These are phyloP conservation scores for Trametes hirsuta DNA, from an alignment of 1,284 basidiomycete genomes.

Conservation along the genomic window DNA sequence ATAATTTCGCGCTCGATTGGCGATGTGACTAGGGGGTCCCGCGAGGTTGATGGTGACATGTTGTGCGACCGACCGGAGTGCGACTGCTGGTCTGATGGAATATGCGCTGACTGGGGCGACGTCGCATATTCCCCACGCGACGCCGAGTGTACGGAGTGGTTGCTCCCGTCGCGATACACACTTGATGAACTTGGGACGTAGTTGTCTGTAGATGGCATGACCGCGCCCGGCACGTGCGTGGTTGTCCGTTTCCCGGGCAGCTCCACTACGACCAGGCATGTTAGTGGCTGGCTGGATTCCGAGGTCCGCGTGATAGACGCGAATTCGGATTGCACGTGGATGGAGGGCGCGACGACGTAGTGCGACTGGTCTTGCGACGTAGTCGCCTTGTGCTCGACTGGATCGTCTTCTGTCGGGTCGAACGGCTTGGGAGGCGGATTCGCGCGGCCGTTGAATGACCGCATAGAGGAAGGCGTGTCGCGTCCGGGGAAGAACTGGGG, in stretches of 20 bases:
- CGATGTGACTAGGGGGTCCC: constrained; percentile 26
- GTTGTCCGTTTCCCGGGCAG: constrained; percentile 73
- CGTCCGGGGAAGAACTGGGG: constrained; percentile 68
- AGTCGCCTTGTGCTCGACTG: constrained; percentile 64
- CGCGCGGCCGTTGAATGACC: constrained; percentile 35
- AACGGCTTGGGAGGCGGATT: constrained; percentile 45
- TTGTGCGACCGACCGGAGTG: constrained; percentile 18
- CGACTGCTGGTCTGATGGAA: constrained; percentile 26
- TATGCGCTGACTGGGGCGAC: constrained; percentile 23
- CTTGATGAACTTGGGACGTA: constrained; percentile 30
- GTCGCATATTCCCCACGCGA: constrained; percentile 28
- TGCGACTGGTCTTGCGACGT: constrained; percentile 50
- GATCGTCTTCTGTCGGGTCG: constrained; percentile 81
- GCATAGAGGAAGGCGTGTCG: constrained; percentile 51
- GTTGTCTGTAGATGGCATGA: constrained; percentile 52
- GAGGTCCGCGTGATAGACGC: constrained; percentile 73
- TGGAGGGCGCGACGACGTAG: constrained; percentile 85
- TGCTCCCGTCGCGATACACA: constrained; percentile 22
- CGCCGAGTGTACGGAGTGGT: constrained; percentile 27
- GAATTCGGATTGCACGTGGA: constrained; percentile 90
- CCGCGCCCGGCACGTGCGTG: constrained; percentile 60
- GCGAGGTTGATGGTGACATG: constrained; percentile 32
- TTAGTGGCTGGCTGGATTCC: constrained; percentile 80
- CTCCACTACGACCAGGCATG: constrained; percentile 90
- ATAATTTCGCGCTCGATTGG: constrained; percentile 22